These are phyloP conservation scores for Drosera spatulata DNA, from an alignment of 179 eudicot species.

Conservation along the genomic window DNA sequence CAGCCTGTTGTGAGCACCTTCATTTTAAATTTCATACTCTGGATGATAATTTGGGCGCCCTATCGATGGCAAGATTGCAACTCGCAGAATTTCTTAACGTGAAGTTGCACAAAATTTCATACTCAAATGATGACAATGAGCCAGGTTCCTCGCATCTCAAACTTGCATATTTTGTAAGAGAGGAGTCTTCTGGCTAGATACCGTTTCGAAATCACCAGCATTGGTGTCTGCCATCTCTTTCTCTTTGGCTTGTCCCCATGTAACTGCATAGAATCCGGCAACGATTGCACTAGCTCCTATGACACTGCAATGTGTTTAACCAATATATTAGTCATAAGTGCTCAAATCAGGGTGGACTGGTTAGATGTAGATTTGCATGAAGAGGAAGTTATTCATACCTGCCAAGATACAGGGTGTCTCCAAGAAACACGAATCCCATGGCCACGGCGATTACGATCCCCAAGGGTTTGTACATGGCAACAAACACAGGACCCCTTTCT, in stretches of 20 bases:
- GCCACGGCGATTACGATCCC: slow-evolving; percentile 49
- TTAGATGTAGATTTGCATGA: background rate
- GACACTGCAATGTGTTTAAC: slow-evolving; percentile 27
- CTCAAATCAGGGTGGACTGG: background rate
- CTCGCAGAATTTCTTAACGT: no score
- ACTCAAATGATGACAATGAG: no score
- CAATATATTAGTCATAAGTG: background rate
- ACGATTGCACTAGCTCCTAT: slow-evolving; percentile 68
- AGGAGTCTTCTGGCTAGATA: slow-evolving; percentile 27
- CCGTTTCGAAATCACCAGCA: slow-evolving; percentile 15
- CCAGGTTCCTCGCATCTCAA: background rate
- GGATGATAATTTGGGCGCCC: no score
- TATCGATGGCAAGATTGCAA: no score
- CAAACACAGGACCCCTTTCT: slow-evolving; percentile 51
- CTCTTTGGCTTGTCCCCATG: slow-evolving; percentile 86
- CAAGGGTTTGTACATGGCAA: slow-evolving; percentile 66
- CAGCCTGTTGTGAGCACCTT: no score
- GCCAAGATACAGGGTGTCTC: slow-evolving; percentile 34
- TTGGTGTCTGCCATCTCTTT: slow-evolving; percentile 15
- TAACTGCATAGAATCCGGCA: slow-evolving; percentile 71
- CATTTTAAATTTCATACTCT: no score
- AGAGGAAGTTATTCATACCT: slow-evolving; percentile 15
- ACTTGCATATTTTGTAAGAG: slow-evolving; percentile 23
- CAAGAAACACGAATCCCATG: slow-evolving; percentile 42
- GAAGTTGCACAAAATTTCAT: no score